Conservation (phyloP, 2,329 filamentous ascomycete genomes). For the Didymosphaeria variabile region DNA sequence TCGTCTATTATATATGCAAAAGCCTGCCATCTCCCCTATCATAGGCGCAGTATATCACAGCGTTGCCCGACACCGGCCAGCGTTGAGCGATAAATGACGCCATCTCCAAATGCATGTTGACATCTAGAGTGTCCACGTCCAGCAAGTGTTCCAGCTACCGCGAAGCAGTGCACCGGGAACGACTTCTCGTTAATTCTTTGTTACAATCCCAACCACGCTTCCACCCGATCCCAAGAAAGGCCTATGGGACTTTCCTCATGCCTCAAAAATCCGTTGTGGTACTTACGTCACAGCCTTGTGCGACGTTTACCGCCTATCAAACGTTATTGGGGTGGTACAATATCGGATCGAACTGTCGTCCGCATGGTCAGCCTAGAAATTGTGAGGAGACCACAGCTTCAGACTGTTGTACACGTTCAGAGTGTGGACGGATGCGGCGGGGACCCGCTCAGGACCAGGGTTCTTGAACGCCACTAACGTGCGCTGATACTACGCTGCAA, state of each 20-base stretch:
- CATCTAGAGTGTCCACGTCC: not conserved
- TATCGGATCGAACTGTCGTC: slow-evolving; percentile 3
- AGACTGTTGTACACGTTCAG: slow-evolving; percentile 4
- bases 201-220: not conserved
- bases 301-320: not conserved
- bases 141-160: not conserved
- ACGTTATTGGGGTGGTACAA: not conserved
- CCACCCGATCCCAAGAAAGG: not conserved
- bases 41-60: not conserved
- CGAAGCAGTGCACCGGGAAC: not conserved
- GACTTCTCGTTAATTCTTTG: not conserved
- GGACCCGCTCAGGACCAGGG: slow-evolving; percentile 1
- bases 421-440: slow-evolving; percentile 1
- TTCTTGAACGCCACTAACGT: not conserved
- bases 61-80: not conserved
- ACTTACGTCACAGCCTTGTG: not conserved
- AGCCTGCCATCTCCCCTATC: not conserved
- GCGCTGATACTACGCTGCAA: not conserved
- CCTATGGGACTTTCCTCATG: not conserved
- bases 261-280: not conserved
- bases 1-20: not conserved
- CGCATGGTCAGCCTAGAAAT: not conserved
- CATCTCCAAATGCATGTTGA: not conserved
- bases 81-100: not conserved
- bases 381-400: slow-evolving; percentile 1